Percentiles rank a stretch among this genome's conserved stretches.
These are phyloP conservation scores for Chlamydomonas sp. DNA, from an alignment of 139 green algal species.

Conservation along the genomic window DNA sequence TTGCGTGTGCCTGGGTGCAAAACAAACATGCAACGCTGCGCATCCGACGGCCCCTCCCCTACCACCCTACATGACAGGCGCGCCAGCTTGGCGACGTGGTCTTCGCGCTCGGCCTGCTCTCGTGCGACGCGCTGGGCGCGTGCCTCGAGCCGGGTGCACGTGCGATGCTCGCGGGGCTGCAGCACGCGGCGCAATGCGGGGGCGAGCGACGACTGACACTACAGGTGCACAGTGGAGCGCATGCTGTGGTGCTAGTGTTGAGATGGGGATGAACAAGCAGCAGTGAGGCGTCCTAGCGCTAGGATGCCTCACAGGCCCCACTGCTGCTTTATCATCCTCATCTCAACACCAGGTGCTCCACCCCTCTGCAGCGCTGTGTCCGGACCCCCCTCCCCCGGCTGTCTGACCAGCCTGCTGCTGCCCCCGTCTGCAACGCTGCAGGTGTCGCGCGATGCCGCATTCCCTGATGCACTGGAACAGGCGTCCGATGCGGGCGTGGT, in stretches of 20 bases:
- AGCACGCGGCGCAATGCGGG: conserved; percentile 12
- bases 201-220: background rate
- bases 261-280: background rate
- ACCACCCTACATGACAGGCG: too few species aligned
- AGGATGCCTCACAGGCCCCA: too few species aligned
- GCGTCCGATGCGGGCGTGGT: conserved; percentile 13
- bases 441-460: background rate
- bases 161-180: conserved; percentile 26
- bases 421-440: conserved; percentile 7
- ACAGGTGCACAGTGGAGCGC: background rate
- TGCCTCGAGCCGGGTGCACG: conserved; percentile 17
- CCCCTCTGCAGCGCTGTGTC: background rate
- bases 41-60: too few species aligned
- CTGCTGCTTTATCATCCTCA: too few species aligned
- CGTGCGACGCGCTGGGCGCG: conserved; percentile 17
- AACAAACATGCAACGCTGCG: too few species aligned
- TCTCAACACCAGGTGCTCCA: background rate
- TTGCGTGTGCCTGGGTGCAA: too few species aligned
- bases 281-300: background rate
- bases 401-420: too few species aligned
- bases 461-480: conserved; percentile 8
- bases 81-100: background rate
- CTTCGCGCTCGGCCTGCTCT: conserved; percentile 11
- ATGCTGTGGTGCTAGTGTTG: background rate
- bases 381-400: background rate